Evolutionary conservation across 352 stramenopile genomes (phyloP).

Genomic region (Phytophthora macrochlamydospora): DNA sequence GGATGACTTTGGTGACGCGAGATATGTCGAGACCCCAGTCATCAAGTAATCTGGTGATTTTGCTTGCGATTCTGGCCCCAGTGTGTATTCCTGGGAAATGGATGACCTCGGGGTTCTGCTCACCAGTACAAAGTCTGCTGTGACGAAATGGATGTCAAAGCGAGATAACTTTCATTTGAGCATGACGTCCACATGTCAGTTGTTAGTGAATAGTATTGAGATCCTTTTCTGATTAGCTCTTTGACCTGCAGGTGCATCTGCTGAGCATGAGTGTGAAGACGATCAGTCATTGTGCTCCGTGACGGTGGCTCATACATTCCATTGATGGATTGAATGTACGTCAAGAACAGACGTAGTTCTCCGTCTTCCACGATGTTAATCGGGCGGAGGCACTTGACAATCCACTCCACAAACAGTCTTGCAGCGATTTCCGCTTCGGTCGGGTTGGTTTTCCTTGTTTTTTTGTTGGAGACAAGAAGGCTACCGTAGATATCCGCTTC

Average conservation of each 20-base stretch:
- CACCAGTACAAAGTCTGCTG: neutral
- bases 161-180: conserved; percentile 6
- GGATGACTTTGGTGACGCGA: conserved; percentile 4
- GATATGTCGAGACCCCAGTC: conserved; percentile 6
- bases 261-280: conserved; percentile 7
- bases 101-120: conserved; percentile 7
- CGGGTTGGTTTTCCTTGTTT: neutral
- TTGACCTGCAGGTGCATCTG: conserved; percentile 1
- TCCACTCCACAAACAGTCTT: neutral
- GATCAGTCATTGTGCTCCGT: conserved; percentile 11
- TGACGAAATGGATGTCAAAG: conserved; percentile 16
- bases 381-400: neutral
- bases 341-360: conserved; percentile 3
- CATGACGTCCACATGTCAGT: conserved; percentile 17
- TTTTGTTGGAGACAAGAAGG: conserved; percentile 10
- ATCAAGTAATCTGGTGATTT: neutral
- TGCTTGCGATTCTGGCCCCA: neutral
- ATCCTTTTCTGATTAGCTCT: neutral
- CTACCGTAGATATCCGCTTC: neutral
- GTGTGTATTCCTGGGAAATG: conserved; percentile 9
- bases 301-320: conserved; percentile 17
- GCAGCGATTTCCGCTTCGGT: conserved; percentile 11
- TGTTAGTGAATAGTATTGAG: conserved; percentile 8
- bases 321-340: conserved; percentile 10
- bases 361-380: conserved; percentile 9